Base-by-base conservation (phyloP, 208 protist species). In the Acanthamoeba castellanii region DNA sequence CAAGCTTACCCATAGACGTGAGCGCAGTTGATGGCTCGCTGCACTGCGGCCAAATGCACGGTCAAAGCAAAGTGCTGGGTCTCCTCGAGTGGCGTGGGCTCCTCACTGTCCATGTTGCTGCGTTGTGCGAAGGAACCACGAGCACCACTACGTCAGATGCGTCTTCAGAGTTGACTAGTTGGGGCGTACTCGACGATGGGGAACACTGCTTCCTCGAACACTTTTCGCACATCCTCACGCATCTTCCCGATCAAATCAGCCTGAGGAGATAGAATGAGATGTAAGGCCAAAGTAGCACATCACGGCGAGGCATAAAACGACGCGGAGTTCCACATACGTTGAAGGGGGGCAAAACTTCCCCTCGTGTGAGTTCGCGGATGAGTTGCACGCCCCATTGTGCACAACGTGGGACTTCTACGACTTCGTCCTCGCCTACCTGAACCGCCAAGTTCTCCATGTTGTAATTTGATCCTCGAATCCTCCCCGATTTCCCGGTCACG, bases 21-120 rank as follows among this genome's bases (percentile, higher is more conserved):
- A 25, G 42, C 22, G 37, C 74, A 82, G 42, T 82, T 82, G 74
- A 82, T 50, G 74, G 74, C 74, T 27, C 74, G 74, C 74, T 82
- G 74, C 37, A 82, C 74, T 14, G 74, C 74, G 27, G 74, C 74
- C 42, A 82, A 16, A 22, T 82, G 74, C 18, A 82, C 74, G 20
- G 34, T 82, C 42, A 82, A 30, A 6, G n/a, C 74, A 82, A 82
- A 82, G 18, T 82, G 74, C 42, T 82, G 74, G n/a, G 74, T 50
- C 42, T 82, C 74, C 7, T 82, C 74, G 2, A 82, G 74, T 16
- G 74, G 74, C 0, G 9, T 52, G 37, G 74, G 74, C 37, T 82
- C 74, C 37, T 82, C 74, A 37, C 74, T 82, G 37, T 25, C 9
- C 34, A 82, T 82, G 37, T 42, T 34, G 37, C 74, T 82, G 74